Evolutionary conservation across 176 grass and related monocot genomes (phyloP), one percentile per base, ranked within the genome.

Genomic region (Bonia amplexicaulis): DNA sequence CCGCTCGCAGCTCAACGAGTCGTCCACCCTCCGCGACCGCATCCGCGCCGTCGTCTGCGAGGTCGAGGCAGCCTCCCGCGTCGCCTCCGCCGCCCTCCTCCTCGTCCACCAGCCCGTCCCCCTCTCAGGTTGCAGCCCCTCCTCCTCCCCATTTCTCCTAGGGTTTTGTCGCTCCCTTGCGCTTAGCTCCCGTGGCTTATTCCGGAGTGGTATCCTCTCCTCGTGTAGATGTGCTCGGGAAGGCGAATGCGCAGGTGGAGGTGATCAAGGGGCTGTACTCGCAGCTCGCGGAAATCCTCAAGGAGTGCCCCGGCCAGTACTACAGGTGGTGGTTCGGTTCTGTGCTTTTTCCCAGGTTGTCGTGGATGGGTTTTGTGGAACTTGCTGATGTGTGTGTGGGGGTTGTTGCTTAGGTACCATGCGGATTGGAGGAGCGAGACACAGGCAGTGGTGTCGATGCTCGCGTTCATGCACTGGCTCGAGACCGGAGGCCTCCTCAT

Each of bases 341-440:
- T 12, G 2, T 3, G 23, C 52, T 39, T 85, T 58, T 88, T 68
- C 66, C 40, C 29, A 69, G 15, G 62, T 70, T 79, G 39, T 40
- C 12, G 66, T 25, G 41, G 54, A 80, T 40, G 4, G 29, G 51
- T 68, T 79, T 62, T 79, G 15, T 26, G 48, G 66, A 68, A 64
- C n/a, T 74, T 63, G 69, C 23, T 87, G 6, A 74, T 82, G 1
- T 86, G 45, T 86, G 45, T 67, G 16, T 85, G 73, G 45, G 69
- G 37, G 2, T 70, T 51, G 49, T 25, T 71, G 76, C 57, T 81
- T 82, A 99, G 96, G 88, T 98, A 88, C 70, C 93, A 95, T 17
- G 89, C 84, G 42, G 96, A 94, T 76, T 98, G 96, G 96, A 98
- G 86, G 77, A 89, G 69, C 1, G 91, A 99, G 84, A 94, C 91